Evolutionary conservation across 257 asterid species (phyloP), one percentile per base, ranked within the genome.

Genomic region (Rauvolfia tetraphylla): DNA sequence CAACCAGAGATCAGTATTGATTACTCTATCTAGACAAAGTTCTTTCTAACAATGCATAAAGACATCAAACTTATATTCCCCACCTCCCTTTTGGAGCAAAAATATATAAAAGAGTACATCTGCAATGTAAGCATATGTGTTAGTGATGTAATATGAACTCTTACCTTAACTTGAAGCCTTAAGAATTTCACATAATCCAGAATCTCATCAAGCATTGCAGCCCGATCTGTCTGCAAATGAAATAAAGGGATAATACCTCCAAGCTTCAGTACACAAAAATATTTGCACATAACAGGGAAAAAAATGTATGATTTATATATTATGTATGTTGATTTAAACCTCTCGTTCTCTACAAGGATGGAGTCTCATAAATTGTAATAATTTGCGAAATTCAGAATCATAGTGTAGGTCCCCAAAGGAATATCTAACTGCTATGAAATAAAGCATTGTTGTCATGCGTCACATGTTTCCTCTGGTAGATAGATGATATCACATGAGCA

Each of bases 131-230:
- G 46, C 22, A 23, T 8, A 23, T 22, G 44, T 51, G 33, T 39
- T 39, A 69, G 58, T 41, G 48, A 46, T n/a, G 65, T 39, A 66
- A 66, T 66, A 66, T 9, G 23, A 22, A 70, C 42, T 71, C 33
- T 81, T 81, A 89, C 97, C 96, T 90, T 92, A 78, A 92, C 96
- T 85, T 92, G 97, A 84, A 92, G 97, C 88, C 96, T 87, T 71
- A 92, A 77, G 83, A 92, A 90, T 78, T 92, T 92, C 81, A 92
- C 97, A 77, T 92, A 92, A 83, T 92, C 97, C 84, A 92, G 88
- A 80, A 92, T 89, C 85, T 90, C 96, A 73, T 92, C 96, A 69
- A 92, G 96, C 97, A 92, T 92, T 25, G 95, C 96, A 11, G 96
- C 97, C 86, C 92, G 86, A 80, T 92, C 97, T 62, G 90, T 88